These are phyloP conservation scores for Globisporangium perplexum DNA, from an alignment of 352 stramenopile species.

Conservation along the genomic window DNA sequence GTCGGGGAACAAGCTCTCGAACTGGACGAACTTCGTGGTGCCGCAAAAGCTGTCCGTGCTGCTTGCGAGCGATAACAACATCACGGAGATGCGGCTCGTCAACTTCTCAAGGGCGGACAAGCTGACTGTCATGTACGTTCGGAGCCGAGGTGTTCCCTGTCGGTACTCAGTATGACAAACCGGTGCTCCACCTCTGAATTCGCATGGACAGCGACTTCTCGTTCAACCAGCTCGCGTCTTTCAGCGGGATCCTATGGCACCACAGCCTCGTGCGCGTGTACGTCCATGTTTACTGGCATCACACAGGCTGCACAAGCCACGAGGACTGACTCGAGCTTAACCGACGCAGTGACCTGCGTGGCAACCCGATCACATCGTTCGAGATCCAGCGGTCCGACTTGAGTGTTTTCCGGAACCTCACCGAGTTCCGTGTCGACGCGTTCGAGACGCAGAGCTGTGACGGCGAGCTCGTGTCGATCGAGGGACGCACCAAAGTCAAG, in stretches of 20 bases:
- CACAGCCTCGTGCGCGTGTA: slow-evolving; percentile 12
- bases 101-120: slow-evolving; percentile 9
- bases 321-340: not conserved
- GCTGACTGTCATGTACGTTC: slow-evolving; percentile 7
- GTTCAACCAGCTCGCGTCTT: slow-evolving; percentile 12
- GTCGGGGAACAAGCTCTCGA: slow-evolving; percentile 10
- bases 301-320: not conserved
- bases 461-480: slow-evolving; percentile 1
- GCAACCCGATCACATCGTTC: slow-evolving; percentile 18
- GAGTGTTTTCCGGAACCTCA: slow-evolving; percentile 7
- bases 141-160: not conserved
- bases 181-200: not conserved
- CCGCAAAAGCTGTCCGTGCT: slow-evolving; percentile 8
- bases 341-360: slow-evolving; percentile 12
- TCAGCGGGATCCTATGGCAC: slow-evolving; percentile 16
- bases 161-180: not conserved
- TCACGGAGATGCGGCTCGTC: slow-evolving; percentile 5
- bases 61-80: slow-evolving; percentile 14
- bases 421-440: slow-evolving; percentile 5
- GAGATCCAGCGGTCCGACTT: slow-evolving; percentile 15
- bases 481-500: not conserved
- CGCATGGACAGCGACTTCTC: slow-evolving; percentile 14
- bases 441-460: slow-evolving; percentile 3
- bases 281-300: not conserved
- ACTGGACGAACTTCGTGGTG: slow-evolving; percentile 1